Percentiles rank a stretch among this genome's conserved stretches.
phyloP scores from a whole-genome alignment of 2,329 filamentous ascomycete genomes.

The Colletotrichum coccodes region DNA sequence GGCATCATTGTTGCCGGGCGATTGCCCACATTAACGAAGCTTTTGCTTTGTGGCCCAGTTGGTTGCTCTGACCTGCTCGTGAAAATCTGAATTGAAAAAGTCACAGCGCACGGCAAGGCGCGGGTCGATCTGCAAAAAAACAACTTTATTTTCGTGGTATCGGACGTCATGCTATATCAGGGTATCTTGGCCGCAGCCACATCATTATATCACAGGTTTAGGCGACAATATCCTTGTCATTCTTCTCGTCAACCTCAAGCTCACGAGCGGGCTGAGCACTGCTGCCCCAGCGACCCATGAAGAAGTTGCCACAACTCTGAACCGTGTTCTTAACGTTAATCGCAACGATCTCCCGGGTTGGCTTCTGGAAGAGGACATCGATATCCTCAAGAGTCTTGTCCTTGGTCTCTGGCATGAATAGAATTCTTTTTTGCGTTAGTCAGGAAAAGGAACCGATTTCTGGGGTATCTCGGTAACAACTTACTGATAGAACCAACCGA shows the following conservation, averaged over 20 bases:
- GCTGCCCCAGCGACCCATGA: constrained; percentile 5
- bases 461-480: background rate
- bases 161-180: background rate
- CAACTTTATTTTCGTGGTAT: background rate
- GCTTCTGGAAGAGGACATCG: constrained; percentile 72
- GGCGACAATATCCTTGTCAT: background rate
- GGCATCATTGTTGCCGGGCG: too few species aligned
- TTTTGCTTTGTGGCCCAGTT: too few species aligned
- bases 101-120: too few species aligned
- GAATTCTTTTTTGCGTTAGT: constrained; percentile 45
- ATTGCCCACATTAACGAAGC: too few species aligned
- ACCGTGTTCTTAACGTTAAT: constrained; percentile 56
- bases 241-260: background rate
- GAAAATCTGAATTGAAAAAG: too few species aligned
- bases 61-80: too few species aligned
- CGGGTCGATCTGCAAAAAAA: too few species aligned
- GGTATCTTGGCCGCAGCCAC: constrained; percentile 1
- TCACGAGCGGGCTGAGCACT: background rate
- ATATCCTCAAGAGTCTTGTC: constrained; percentile 77
- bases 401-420: constrained; percentile 83
- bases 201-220: background rate
- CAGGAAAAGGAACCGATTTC: too few species aligned
- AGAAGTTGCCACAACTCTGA: constrained; percentile 4
- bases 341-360: constrained; percentile 69
- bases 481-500: constrained; percentile 76